Percentiles rank a stretch among this genome's conserved stretches.
Conservation (phyloP, 306 rosid genomes). For the Casuarina glauca region DNA sequence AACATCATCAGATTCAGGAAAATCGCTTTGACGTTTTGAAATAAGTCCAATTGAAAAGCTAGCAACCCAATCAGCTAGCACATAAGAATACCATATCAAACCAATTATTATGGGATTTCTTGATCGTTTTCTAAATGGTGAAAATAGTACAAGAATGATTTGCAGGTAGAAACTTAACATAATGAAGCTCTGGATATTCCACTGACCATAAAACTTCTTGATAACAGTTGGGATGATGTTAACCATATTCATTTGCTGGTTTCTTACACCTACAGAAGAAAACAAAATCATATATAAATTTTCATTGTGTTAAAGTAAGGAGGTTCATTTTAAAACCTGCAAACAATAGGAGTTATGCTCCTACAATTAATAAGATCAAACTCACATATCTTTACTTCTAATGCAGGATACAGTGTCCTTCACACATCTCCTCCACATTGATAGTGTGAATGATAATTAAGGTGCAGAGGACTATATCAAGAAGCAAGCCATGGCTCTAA, state of each 20-base stretch:
- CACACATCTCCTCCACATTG: too few relatives aligned
- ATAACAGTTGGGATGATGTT: constrained; percentile 22
- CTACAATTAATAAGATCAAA: too few relatives aligned
- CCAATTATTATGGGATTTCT: too few relatives aligned
- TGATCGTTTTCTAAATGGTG: constrained; percentile 11
- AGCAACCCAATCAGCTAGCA: constrained; percentile 19
- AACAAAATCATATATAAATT: too few relatives aligned
- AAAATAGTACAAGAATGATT: constrained; percentile 20
- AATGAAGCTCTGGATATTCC: constrained; percentile 44
- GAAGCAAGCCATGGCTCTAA: too few relatives aligned
- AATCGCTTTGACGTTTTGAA: constrained; percentile 23
- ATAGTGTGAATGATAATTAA: too few relatives aligned
- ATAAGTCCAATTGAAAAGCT: constrained; percentile 34
- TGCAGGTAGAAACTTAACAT: constrained; percentile 41
- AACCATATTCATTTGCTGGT: constrained; percentile 13
- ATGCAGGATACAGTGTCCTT: too few relatives aligned
- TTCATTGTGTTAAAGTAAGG: too few relatives aligned
- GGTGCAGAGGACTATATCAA: too few relatives aligned
- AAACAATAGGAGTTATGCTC: too few relatives aligned
- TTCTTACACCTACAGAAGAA: background rate
- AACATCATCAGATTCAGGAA: background rate
- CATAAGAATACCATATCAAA: background rate
- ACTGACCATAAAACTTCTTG: constrained; percentile 36
- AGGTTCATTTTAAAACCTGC: too few relatives aligned
- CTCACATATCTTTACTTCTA: too few relatives aligned